Evolutionary conservation across 371 early-diverging fungal genomes (phyloP).

Genomic region (Lichtheimia corymbifera): DNA sequence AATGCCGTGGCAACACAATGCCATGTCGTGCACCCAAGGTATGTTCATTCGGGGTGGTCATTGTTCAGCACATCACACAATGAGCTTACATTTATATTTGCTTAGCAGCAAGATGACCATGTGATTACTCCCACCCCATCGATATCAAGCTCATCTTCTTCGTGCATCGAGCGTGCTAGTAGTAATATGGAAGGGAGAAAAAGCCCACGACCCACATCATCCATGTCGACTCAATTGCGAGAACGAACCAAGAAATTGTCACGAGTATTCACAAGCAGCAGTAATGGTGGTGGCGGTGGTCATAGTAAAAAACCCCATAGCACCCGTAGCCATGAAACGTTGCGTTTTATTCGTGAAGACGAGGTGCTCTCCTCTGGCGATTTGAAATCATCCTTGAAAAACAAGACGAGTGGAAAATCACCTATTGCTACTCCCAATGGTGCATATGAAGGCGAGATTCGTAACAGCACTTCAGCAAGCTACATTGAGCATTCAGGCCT

Average conservation of each 20-base stretch:
- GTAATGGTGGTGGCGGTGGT: neutral
- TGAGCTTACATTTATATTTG: too few species aligned
- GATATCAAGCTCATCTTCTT: conserved; percentile 3
- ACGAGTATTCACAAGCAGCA: conserved; percentile 18
- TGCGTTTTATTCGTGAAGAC: conserved; percentile 15
- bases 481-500: conserved; percentile 4
- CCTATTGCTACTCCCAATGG: neutral
- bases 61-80: too few species aligned
- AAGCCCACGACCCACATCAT: conserved; percentile 27
- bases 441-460: conserved; percentile 5
- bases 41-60: neutral
- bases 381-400: neutral
- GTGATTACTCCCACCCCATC: neutral
- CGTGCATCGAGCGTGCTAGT: neutral
- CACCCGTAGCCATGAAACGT: conserved; percentile 21
- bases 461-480: conserved; percentile 11
- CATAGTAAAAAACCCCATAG: conserved; percentile 20
- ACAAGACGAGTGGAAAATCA: neutral
- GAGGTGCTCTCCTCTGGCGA: conserved; percentile 5
- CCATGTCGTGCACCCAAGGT: neutral
- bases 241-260: conserved; percentile 35
- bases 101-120: too few species aligned
- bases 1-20: conserved; percentile 18
- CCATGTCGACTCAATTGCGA: conserved; percentile 38
- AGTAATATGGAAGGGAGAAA: neutral